These are phyloP conservation scores for Phytophthora cactorum DNA, from an alignment of 352 stramenopile species.

Conservation along the genomic window DNA sequence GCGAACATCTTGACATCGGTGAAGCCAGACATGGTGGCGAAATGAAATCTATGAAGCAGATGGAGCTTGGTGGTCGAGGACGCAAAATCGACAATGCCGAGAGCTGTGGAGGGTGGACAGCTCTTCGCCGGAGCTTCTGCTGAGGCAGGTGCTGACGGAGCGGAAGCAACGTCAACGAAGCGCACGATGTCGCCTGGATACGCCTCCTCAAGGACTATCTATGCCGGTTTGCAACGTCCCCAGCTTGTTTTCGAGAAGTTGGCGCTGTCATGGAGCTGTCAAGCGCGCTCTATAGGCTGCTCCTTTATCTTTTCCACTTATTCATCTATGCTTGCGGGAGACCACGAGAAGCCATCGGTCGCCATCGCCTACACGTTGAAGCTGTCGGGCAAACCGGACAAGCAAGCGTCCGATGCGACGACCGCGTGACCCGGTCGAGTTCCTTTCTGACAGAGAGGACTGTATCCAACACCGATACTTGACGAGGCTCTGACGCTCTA, in stretches of 20 bases:
- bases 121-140: constrained; percentile 1
- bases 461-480: background rate
- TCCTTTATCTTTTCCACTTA: constrained; percentile 10
- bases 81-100: constrained; percentile 34
- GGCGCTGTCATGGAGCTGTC: constrained; percentile 16
- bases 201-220: constrained; percentile 14
- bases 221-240: constrained; percentile 19
- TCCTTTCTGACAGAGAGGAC: constrained; percentile 1
- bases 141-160: constrained; percentile 10
- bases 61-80: constrained; percentile 30
- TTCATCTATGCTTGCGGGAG: background rate
- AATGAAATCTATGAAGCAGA: constrained; percentile 6
- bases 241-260: constrained; percentile 34
- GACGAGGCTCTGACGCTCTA: background rate
- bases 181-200: constrained; percentile 19
- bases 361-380: constrained; percentile 25
- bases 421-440: constrained; percentile 3
- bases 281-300: constrained; percentile 11
- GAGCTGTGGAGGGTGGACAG: constrained; percentile 4
- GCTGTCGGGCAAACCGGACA: constrained; percentile 7
- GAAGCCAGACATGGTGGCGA: constrained; percentile 14
- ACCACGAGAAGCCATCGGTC: background rate
- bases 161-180: constrained; percentile 14
- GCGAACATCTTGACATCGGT: constrained; percentile 46
- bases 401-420: constrained; percentile 16